A percentile compares a stretch with the other conserved stretches of the same genome.
phyloP scores from a whole-genome alignment of 179 eudicot species.

The Sideroxylon spinosum region DNA sequence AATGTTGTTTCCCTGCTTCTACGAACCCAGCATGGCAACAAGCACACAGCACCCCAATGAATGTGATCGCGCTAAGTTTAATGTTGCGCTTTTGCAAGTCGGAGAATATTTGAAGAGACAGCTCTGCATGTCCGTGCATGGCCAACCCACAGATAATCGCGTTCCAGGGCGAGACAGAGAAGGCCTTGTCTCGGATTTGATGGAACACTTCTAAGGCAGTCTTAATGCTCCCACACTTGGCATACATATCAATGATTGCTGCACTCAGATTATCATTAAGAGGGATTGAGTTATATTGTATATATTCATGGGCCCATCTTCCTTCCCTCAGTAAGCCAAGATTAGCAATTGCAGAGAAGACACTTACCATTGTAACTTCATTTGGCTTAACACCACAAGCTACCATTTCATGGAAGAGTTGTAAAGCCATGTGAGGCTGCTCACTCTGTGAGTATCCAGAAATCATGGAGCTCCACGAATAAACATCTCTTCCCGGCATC shows the following conservation, averaged over 20 bases:
- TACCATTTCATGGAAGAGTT: conserved; percentile 72
- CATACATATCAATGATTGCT: conserved; percentile 83
- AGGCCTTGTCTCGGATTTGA: conserved; percentile 33
- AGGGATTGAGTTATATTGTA: conserved; percentile 47
- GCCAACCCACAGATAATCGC: conserved; percentile 87
- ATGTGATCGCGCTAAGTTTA: conserved; percentile 67
- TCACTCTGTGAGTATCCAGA: conserved; percentile 76
- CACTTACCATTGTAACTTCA: conserved; percentile 87
- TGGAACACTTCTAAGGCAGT: conserved; percentile 59
- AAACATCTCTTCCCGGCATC: conserved; percentile 64
- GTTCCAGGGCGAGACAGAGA: conserved; percentile 84
- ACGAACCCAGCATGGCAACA: conserved; percentile 90
- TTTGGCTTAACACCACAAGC: conserved; percentile 52
- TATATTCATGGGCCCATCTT: conserved; percentile 69
- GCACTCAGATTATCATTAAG: conserved; percentile 70
- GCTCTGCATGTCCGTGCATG: conserved; percentile 75
- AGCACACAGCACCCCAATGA: conserved; percentile 77
- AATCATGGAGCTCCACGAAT: conserved; percentile 95
- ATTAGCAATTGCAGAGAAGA: conserved; percentile 74
- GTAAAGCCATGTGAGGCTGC: conserved; percentile 52
- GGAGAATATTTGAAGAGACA: conserved; percentile 53
- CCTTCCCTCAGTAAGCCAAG: conserved; percentile 60
- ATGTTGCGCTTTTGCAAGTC: conserved; percentile 50
- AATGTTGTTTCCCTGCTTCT: conserved; percentile 59
- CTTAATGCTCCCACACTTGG: conserved; percentile 83